Evolutionary conservation across 116 monocot species (phyloP).

Genomic region (Trichopus zeylanicus): DNA sequence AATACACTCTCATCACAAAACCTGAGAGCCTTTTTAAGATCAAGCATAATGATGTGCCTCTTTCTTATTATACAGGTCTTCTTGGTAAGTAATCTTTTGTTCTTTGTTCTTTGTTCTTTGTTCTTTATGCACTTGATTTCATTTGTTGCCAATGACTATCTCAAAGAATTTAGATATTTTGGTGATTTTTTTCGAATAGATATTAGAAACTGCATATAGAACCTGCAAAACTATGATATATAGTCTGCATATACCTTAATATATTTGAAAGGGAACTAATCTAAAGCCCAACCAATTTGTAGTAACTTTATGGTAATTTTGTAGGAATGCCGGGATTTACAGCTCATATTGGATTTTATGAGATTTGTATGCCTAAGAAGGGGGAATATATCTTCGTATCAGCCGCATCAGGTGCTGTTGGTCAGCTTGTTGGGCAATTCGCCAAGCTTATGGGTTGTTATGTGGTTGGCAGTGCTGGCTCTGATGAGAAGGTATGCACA

Average conservation of each 20-base stretch:
- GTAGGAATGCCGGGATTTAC: constrained; percentile 37
- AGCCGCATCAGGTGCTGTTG: constrained; percentile 40
- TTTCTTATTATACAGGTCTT: constrained; percentile 53
- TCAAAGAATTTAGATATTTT: not conserved
- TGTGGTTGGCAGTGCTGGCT: constrained; percentile 40
- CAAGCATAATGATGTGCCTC: constrained; percentile 35
- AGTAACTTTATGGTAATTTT: not conserved
- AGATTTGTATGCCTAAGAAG: constrained; percentile 26
- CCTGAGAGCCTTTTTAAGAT: constrained; percentile 31
- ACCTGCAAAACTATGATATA: no score
- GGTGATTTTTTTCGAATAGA: no score
- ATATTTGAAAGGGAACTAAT: not conserved
- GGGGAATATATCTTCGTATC: constrained; percentile 42
- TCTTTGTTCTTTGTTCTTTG: not conserved
- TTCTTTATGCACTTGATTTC: not conserved
- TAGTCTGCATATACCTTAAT: not conserved
- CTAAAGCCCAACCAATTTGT: not conserved
- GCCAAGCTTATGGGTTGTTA: constrained; percentile 36
- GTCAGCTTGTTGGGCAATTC: constrained; percentile 39
- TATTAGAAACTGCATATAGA: no score
- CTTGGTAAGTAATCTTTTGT: constrained; percentile 22
- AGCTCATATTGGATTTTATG: constrained; percentile 34
- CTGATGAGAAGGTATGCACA: constrained; percentile 13
- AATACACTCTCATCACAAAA: constrained; percentile 36
- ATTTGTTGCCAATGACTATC: not conserved